phyloP scores from a whole-genome alignment of 441 rosid genomes.

The Erodium moschatum region DNA sequence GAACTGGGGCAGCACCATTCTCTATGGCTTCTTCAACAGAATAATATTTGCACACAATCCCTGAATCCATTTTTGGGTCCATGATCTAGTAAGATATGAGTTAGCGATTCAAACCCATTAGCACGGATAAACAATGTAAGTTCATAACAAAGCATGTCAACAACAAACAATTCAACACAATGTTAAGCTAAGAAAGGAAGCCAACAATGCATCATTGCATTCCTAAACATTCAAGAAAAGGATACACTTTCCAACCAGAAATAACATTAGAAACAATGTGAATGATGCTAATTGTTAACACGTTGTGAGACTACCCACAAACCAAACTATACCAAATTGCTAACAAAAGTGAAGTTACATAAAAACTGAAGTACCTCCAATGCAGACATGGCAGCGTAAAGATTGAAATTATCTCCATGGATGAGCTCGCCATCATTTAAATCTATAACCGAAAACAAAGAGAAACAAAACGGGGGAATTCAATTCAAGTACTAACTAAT shows the following conservation, averaged over 20 bases:
- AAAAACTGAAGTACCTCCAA: constrained; percentile 53
- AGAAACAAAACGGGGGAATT: background rate
- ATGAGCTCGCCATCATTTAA: constrained; percentile 84
- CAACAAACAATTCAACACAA: background rate
- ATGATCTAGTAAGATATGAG: constrained; percentile 52
- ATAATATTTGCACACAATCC: constrained; percentile 64
- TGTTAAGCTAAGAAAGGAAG: background rate
- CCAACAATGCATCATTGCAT: background rate
- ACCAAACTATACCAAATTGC: background rate
- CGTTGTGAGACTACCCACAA: background rate
- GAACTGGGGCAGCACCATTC: constrained; percentile 77
- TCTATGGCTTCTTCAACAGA: constrained; percentile 92
- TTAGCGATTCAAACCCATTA: constrained; percentile 2
- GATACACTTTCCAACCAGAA: background rate
- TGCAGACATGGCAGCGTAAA: constrained; percentile 97
- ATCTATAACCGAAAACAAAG: constrained; percentile 34
- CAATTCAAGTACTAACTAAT: constrained; percentile 1
- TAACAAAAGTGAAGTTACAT: constrained; percentile 2
- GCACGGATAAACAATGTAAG: constrained; percentile 9
- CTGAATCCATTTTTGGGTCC: constrained; percentile 99
- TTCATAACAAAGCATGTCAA: background rate
- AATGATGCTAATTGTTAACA: background rate
- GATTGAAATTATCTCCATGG: constrained; percentile 91
- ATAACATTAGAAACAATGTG: background rate
- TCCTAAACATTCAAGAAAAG: background rate